Base-by-base conservation (phyloP, 2,329 filamentous ascomycete genomes). In the Conoideocrella luteorostrata region DNA sequence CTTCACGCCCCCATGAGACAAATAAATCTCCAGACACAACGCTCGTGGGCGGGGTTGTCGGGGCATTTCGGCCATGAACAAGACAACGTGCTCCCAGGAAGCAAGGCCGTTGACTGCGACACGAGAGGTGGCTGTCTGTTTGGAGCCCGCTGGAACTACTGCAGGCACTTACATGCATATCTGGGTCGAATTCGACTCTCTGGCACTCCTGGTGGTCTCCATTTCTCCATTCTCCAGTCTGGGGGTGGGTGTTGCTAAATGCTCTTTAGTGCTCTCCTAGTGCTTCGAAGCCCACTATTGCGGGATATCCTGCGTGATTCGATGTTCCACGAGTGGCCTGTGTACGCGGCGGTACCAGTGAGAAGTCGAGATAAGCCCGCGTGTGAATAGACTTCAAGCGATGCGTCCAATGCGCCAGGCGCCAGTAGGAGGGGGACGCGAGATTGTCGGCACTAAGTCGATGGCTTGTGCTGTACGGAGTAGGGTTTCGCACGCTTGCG, bases 1-100 rank as follows among this genome's bases (percentile, higher is more conserved):
- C 13, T 23, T 18, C 13, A 24, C 17, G 22, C 28, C n/a, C 21
- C 21, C 12, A 32, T 4, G 36, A 33, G 34, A 39, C 30, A 32
- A 32, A 24, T 11, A 28, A 37, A 26, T 21, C 7, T 10, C 15
- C 32, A 12, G 18, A 15, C 30, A 35, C 28, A 13, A 34, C 26
- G 44, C 39, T 23, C 44, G 39, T 46, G 44, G 44, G 24, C 26
- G 38, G 44, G 37, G 39, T 15, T 17, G 46, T 52, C 49, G 50
- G 55, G 45, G 48, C 51, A 45, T 52, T 44, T 51, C 52, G 53
- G 52, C 55, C 54, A 56, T 38, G 49, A 37, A 37, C 39, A 46
- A 36, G 39, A 47, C 47, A 57, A 56, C 54, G 53, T 56, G 54
- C 50, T 34, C 42, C 39, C 26, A 29, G 33, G 29, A 39, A 18